phyloP scores from a whole-genome alignment of 108 stramenopile genomes.

The Fistulifera pelliculosa region DNA sequence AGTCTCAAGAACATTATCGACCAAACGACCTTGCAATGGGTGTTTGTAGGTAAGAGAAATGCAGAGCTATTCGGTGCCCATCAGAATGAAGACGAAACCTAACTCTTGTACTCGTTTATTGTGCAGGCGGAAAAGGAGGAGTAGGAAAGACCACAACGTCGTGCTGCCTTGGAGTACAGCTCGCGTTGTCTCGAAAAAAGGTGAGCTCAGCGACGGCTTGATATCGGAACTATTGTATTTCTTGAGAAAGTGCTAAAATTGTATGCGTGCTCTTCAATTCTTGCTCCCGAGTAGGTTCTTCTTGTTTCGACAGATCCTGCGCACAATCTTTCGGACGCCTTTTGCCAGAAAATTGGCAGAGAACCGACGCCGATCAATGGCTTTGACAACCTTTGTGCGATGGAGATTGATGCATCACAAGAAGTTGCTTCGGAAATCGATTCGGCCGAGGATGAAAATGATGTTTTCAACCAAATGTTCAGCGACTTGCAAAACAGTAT shows the following conservation, averaged over 20 bases:
- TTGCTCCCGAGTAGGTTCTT: conserved; percentile 46
- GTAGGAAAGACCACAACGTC: conserved; percentile 98
- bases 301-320: conserved; percentile 98
- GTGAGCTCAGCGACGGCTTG: conserved; percentile 19
- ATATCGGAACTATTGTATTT: conserved; percentile 16
- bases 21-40: conserved; percentile 94
- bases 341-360: conserved; percentile 97
- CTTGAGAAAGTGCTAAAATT: conserved; percentile 16
- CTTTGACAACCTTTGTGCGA: conserved; percentile 92
- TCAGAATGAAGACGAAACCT: no score
- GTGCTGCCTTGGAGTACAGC: conserved; percentile 90
- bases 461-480: conserved; percentile 77
- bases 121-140: conserved; percentile 54
- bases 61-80: conserved; percentile 63
- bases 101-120: not conserved
- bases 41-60: conserved; percentile 82
- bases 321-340: conserved; percentile 98
- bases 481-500: conserved; percentile 89
- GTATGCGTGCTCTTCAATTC: conserved; percentile 2
- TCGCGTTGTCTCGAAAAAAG: conserved; percentile 80
- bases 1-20: conserved; percentile 93
- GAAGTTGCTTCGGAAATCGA: conserved; percentile 57
- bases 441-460: conserved; percentile 51
- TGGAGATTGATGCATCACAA: conserved; percentile 96
- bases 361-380: conserved; percentile 96